These are phyloP conservation scores for Talaromyces wortmannii DNA, from an alignment of 495 filamentous ascomycete species.

Conservation along the genomic window DNA sequence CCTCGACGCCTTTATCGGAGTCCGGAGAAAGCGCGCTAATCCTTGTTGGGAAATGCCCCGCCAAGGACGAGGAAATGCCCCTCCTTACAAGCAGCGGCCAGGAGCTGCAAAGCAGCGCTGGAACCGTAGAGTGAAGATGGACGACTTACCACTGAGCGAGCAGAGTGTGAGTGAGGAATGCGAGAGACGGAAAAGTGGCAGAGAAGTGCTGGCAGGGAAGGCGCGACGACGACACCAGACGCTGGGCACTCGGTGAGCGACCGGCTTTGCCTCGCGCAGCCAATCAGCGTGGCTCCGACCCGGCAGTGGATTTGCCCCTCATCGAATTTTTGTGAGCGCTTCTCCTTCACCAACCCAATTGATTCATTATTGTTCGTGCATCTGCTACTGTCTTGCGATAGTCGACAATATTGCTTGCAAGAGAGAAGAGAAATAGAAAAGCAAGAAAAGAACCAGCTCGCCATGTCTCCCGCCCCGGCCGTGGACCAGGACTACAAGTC, in stretches of 20 bases:
- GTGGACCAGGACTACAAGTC: constrained; percentile 48
- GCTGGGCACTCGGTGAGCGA: too few species aligned
- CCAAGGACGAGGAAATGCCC: neutral
- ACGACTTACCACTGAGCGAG: neutral
- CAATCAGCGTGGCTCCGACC: too few species aligned
- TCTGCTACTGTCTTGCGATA: too few species aligned
- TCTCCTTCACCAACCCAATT: too few species aligned
- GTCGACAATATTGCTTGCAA: neutral
- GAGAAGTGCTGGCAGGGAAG: too few species aligned
- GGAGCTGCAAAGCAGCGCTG: neutral
- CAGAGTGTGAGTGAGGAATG: neutral
- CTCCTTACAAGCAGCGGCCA: neutral
- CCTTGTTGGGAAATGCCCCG: neutral
- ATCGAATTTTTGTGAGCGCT: too few species aligned
- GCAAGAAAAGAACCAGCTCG: neutral
- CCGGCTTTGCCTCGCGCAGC: too few species aligned
- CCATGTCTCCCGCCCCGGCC: constrained; percentile 14
- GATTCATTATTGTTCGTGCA: too few species aligned
- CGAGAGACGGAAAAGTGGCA: too few species aligned
- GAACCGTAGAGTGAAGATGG: neutral
- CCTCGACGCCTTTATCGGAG: constrained; percentile 5
- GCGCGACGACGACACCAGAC: too few species aligned
- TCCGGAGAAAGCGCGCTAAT: constrained; percentile 5
- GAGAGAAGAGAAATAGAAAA: neutral
- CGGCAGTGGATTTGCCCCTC: too few species aligned